Conservation (phyloP, 2,329 filamentous ascomycete species). For the Sarocladiaceae sp. region DNA sequence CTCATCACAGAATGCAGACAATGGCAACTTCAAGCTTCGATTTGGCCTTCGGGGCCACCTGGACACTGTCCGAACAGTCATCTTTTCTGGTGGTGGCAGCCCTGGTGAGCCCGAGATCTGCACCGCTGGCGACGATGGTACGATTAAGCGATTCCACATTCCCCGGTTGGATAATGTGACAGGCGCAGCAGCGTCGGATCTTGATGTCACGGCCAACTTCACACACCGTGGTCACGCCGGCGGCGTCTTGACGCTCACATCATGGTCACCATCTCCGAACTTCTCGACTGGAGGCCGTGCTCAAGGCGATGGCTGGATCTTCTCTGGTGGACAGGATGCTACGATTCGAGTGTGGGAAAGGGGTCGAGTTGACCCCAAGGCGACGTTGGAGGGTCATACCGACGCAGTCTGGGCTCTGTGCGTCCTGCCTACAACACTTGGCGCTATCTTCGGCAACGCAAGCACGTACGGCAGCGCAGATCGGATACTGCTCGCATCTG, state of each 20-base stretch:
- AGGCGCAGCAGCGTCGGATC: conserved; percentile 58
- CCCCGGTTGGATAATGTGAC: conserved; percentile 64
- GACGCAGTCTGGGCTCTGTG: conserved; percentile 96
- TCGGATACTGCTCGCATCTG: conserved; percentile 82
- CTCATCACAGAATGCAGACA: conserved; percentile 55
- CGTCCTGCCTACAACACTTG: conserved; percentile 78
- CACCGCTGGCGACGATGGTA: conserved; percentile 89
- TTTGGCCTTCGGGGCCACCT: conserved; percentile 90
- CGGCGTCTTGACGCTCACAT: conserved; percentile 77
- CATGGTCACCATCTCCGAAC: conserved; percentile 80
- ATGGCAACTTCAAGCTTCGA: conserved; percentile 79
- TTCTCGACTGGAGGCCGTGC: conserved; percentile 85
- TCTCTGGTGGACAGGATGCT: conserved; percentile 91
- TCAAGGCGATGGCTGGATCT: conserved; percentile 94
- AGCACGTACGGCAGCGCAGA: conserved; percentile 74
- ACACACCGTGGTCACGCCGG: conserved; percentile 93
- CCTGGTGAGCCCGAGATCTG: conserved; percentile 95
- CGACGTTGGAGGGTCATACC: conserved; percentile 86
- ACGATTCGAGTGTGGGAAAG: conserved; percentile 94
- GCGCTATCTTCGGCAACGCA: conserved; percentile 70
- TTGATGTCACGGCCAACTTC: conserved; percentile 90
- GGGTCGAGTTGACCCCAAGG: conserved; percentile 89
- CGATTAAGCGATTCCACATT: conserved; percentile 95
- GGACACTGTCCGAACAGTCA: conserved; percentile 87
- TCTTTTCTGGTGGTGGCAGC: conserved; percentile 94